Conservation (phyloP, 2,329 filamentous ascomycete genomes). For the Metarhizium album region DNA sequence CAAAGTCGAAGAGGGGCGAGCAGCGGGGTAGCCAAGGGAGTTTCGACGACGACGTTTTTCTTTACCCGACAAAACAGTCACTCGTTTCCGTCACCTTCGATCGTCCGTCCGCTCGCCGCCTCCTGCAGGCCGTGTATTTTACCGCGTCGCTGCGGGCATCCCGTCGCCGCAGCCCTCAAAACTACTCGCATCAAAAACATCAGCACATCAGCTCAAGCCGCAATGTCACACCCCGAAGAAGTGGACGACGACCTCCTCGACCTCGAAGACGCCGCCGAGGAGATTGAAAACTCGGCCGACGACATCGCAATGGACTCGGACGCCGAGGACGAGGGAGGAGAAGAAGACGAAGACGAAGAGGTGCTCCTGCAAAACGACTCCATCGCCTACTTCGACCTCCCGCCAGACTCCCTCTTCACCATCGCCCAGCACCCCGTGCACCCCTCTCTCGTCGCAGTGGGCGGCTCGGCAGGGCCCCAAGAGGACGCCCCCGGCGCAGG, state of each 20-base stretch:
- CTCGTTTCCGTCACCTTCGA: background rate
- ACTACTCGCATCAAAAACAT: background rate
- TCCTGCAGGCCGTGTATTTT: background rate
- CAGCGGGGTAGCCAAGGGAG: background rate
- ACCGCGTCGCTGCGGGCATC: background rate
- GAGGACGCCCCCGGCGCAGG: conserved; percentile 62
- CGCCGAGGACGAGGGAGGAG: conserved; percentile 55
- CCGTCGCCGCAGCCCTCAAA: background rate
- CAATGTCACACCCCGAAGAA: conserved; percentile 12
- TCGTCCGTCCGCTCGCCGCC: no score
- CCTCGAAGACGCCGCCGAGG: conserved; percentile 67
- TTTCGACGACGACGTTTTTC: background rate
- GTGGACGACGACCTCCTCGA: conserved; percentile 56
- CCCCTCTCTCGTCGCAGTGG: conserved; percentile 72
- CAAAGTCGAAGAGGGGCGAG: background rate
- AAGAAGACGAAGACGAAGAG: conserved; percentile 64
- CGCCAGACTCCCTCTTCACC: conserved; percentile 87
- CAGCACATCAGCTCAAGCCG: conserved; percentile 10
- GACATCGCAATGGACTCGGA: conserved; percentile 76
- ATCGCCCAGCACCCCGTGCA: conserved; percentile 84
- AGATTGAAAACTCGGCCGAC: conserved; percentile 48
- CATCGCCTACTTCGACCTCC: conserved; percentile 78
- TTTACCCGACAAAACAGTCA: background rate
- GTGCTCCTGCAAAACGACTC: conserved; percentile 85
- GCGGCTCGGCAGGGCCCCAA: conserved; percentile 54